phyloP scores from a whole-genome alignment of 2,329 filamentous ascomycete species.

The Hypoxylon sp. region DNA sequence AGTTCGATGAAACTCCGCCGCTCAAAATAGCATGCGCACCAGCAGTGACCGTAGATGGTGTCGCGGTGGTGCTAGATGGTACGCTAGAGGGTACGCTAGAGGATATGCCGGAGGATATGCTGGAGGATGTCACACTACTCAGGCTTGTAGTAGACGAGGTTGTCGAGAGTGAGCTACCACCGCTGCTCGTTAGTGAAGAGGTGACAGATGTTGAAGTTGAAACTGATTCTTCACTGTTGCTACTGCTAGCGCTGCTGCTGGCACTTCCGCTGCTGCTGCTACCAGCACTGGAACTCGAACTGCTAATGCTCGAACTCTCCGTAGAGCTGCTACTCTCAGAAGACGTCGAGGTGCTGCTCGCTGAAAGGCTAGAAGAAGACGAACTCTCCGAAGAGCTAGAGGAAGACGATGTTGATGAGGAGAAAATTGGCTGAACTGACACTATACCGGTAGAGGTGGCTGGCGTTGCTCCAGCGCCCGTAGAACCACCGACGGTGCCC shows the following conservation, averaged over 20 bases:
- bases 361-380: constrained; percentile 16
- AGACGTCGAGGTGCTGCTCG: constrained; percentile 21
- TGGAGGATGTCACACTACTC: constrained; percentile 27
- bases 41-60: constrained; percentile 24
- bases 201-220: constrained; percentile 32
- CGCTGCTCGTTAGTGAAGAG: constrained; percentile 24
- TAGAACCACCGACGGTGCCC: constrained; percentile 30
- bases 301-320: constrained; percentile 18
- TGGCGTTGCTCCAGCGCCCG: constrained; percentile 39
- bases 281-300: constrained; percentile 16
- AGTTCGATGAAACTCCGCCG: constrained; percentile 19
- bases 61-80: constrained; percentile 13
- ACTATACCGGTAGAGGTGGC: constrained; percentile 32
- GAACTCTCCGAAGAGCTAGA: constrained; percentile 14
- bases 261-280: constrained; percentile 6
- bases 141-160: constrained; percentile 37
- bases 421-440: constrained; percentile 34
- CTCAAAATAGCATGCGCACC: constrained; percentile 39
- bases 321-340: constrained; percentile 18
- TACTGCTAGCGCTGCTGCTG: constrained; percentile 19
- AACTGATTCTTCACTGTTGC: constrained; percentile 23
- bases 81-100: constrained; percentile 19
- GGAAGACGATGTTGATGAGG: constrained; percentile 20
- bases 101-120: constrained; percentile 31
- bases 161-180: constrained; percentile 19